Conservation (phyloP, 129 eudicot species). For the Lactuca saligna region DNA sequence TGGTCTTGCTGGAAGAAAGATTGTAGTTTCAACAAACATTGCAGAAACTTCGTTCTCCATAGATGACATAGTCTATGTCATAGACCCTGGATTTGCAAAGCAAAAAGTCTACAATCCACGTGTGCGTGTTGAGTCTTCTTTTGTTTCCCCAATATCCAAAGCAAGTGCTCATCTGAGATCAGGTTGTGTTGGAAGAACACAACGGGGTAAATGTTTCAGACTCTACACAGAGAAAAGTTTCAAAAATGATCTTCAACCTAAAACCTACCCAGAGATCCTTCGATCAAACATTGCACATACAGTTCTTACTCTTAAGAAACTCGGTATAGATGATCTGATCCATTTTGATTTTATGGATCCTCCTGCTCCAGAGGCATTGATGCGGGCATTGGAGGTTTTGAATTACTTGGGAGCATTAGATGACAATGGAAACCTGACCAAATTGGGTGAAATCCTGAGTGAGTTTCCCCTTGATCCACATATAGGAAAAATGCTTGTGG, state of each 20-base stretch:
- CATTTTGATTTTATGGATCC: conserved; percentile 99
- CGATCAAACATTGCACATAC: conserved; percentile 93
- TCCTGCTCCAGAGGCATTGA: conserved; percentile 94
- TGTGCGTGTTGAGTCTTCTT: conserved; percentile 82
- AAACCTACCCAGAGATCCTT: conserved; percentile 92
- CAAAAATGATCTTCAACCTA: conserved; percentile 81
- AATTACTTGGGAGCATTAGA: conserved; percentile 95
- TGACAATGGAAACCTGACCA: conserved; percentile 94
- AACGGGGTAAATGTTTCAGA: conserved; percentile 93
- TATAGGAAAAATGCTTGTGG: conserved; percentile 94
- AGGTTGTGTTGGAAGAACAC: conserved; percentile 99
- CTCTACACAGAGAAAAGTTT: conserved; percentile 94
- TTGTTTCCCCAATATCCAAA: conserved; percentile 96
- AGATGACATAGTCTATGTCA: conserved; percentile 95
- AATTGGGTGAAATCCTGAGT: conserved; percentile 89
- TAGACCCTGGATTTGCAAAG: conserved; percentile 96
- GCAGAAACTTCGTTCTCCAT: conserved; percentile 96
- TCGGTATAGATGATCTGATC: conserved; percentile 93
- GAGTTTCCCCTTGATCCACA: conserved; percentile 95
- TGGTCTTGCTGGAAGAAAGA: conserved; percentile 95
- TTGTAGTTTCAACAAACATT: conserved; percentile 93
- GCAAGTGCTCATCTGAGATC: conserved; percentile 98
- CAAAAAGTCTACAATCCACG: conserved; percentile 96
- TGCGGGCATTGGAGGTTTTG: conserved; percentile 96
- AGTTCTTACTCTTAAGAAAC: conserved; percentile 86